Conservation (phyloP, 192 early-diverging fungal species). For the Lobosporangium transversale region DNA sequence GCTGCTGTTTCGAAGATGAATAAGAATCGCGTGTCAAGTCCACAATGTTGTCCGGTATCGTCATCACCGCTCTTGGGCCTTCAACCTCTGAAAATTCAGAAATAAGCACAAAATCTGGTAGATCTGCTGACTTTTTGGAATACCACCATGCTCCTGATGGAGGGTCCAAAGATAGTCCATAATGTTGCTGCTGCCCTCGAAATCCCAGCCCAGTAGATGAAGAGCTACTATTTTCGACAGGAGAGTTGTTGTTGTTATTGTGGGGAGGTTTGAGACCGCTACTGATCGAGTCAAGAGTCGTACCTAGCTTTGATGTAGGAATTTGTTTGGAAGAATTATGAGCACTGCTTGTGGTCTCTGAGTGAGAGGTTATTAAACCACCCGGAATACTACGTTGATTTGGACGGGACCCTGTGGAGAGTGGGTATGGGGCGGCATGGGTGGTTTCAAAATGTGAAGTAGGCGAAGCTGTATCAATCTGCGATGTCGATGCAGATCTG, state of each 20-base stretch:
- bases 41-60: slow-evolving; percentile 51
- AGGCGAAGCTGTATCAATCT: slow-evolving; percentile 27
- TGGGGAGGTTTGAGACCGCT: slow-evolving; percentile 16
- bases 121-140: slow-evolving; percentile 10
- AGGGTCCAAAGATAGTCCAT: slow-evolving; percentile 11
- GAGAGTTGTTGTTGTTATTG: no score
- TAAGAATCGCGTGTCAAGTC: slow-evolving; percentile 51
- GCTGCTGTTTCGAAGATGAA: slow-evolving; percentile 37
- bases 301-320: neutral
- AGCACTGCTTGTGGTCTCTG: no score
- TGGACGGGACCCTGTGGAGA: slow-evolving; percentile 13
- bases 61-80: slow-evolving; percentile 60
- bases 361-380: no score
- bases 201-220: neutral
- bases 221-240: neutral
- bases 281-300: slow-evolving; percentile 1
- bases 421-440: neutral
- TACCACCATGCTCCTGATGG: slow-evolving; percentile 33
- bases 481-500: slow-evolving; percentile 37
- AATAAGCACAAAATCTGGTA: slow-evolving; percentile 62
- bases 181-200: slow-evolving; percentile 5
- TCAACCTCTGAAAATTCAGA: slow-evolving; percentile 65
- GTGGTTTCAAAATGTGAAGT: slow-evolving; percentile 14
- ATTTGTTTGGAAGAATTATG: neutral
- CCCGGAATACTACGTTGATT: no score